Base-by-base conservation (phyloP, 2,329 filamentous ascomycete species). In the Curvularia sp. region DNA sequence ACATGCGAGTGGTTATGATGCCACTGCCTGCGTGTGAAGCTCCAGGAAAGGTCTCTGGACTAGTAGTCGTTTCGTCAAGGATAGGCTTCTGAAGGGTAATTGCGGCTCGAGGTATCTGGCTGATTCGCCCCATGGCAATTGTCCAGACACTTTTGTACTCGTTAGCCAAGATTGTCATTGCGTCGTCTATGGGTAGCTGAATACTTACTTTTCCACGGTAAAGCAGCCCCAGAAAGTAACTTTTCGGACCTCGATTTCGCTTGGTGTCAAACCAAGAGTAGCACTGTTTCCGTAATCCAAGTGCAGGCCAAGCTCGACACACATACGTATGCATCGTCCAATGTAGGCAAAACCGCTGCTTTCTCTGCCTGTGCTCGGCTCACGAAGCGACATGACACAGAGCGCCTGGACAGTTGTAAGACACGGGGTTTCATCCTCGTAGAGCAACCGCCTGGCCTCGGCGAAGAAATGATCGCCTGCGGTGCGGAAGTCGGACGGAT, bases 401-500 rank as follows among this genome's bases (percentile, higher is more conserved):
- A 93, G 78, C 1, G 90, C 89, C 77, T 93, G 90, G 44, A 91
- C 88, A 4, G 88, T 91, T 2, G 89, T 90, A 30, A 92, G 77
- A 6, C 75, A 84, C 61, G 90, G 85, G 52, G 86, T 85, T 58
- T 90, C 79, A 39, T 77, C 73, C 54, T 84, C 78, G 55, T 84
- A 79, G 30, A 91, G 81, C 0, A 92, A 79, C 9, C 87, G 81
- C 60, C 85, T 82, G 7, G 86, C 84, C 72, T 93, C 89, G 52
- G 86, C 85, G 74, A 91, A 92, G 76, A 92, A 93, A 70, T 90
- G 86, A 61, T 92, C 87, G 4, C 90, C 89, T 0, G 89, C 88
- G 0, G 88, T 87, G 57, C 84, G 84, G 2, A 87, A 83, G 67
- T 90, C 84, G 64, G 81, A 78, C 0, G 86, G 83, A 57, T 88